phyloP scores from a whole-genome alignment of 257 asterid genomes.

The Plantago major region DNA sequence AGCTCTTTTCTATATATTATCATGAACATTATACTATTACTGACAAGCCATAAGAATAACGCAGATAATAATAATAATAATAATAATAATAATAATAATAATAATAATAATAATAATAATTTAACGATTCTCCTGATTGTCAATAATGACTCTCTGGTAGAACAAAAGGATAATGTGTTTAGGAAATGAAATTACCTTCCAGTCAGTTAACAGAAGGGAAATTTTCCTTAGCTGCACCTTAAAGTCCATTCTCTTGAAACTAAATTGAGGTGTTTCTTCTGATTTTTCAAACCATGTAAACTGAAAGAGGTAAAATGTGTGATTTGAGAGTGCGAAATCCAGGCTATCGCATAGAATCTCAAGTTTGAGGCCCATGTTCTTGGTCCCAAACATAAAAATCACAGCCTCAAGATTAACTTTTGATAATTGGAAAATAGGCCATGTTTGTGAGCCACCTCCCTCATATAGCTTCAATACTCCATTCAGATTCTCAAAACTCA shows the following conservation, averaged over 20 bases:
- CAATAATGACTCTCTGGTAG: background rate
- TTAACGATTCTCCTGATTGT: too few relatives aligned
- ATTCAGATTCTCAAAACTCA: conserved; percentile 45
- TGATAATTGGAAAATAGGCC: conserved; percentile 72
- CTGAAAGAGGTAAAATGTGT: conserved; percentile 48
- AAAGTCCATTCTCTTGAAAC: conserved; percentile 43
- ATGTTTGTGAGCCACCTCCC: conserved; percentile 38
- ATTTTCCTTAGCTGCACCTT: conserved; percentile 52
- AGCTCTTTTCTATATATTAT: too few relatives aligned
- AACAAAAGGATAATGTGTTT: conserved; percentile 1
- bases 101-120: too few relatives aligned
- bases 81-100: too few relatives aligned
- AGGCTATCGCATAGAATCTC: conserved; percentile 55
- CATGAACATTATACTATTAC: too few relatives aligned
- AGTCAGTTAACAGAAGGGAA: conserved; percentile 70
- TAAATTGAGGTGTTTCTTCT: conserved; percentile 43
- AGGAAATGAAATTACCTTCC: conserved; percentile 52
- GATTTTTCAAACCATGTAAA: conserved; percentile 46
- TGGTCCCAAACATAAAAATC: conserved; percentile 35
- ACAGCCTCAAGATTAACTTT: conserved; percentile 60
- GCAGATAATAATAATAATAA: too few relatives aligned
- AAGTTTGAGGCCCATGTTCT: conserved; percentile 32
- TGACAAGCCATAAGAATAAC: too few relatives aligned
- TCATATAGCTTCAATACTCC: conserved; percentile 49
- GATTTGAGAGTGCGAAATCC: conserved; percentile 67